phyloP scores from a whole-genome alignment of 1,284 basidiomycete genomes.

The Athelia sp. region DNA sequence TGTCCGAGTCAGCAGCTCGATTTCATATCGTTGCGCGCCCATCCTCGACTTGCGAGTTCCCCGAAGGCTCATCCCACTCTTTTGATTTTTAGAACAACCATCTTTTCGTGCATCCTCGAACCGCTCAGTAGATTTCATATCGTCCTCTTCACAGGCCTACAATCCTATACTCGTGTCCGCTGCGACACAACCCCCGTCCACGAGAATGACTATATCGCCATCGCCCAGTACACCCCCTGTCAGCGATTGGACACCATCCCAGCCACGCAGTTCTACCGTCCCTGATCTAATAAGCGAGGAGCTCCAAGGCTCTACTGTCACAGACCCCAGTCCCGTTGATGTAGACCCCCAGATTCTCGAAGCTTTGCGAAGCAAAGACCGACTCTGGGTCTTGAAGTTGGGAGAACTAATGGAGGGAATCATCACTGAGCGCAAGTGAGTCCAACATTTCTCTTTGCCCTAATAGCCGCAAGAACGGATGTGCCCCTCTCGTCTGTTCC shows the following conservation, averaged over 20 bases:
- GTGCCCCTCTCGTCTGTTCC: not conserved
- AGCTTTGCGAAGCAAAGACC: slow-evolving; percentile 80
- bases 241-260: not conserved
- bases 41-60: too few relatives aligned
- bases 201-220: not conserved
- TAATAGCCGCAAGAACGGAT: not conserved
- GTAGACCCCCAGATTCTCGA: slow-evolving; percentile 75
- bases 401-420: slow-evolving; percentile 77
- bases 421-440: slow-evolving; percentile 67
- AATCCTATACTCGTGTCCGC: not conserved
- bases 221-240: not conserved
- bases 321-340: slow-evolving; percentile 27
- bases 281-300: not conserved
- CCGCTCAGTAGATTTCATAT: slow-evolving; percentile 1
- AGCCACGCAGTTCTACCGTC: not conserved
- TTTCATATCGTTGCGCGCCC: not conserved
- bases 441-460: slow-evolving; percentile 13
- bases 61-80: not conserved
- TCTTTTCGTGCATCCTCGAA: not conserved
- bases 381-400: slow-evolving; percentile 77
- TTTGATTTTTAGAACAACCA: not conserved
- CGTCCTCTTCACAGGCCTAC: not conserved
- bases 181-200: not conserved
- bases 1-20: not conserved
- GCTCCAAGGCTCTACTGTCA: slow-evolving; percentile 8